phyloP scores from a whole-genome alignment of 768 basidiomycete genomes.

The Lactifluus echinatus region DNA sequence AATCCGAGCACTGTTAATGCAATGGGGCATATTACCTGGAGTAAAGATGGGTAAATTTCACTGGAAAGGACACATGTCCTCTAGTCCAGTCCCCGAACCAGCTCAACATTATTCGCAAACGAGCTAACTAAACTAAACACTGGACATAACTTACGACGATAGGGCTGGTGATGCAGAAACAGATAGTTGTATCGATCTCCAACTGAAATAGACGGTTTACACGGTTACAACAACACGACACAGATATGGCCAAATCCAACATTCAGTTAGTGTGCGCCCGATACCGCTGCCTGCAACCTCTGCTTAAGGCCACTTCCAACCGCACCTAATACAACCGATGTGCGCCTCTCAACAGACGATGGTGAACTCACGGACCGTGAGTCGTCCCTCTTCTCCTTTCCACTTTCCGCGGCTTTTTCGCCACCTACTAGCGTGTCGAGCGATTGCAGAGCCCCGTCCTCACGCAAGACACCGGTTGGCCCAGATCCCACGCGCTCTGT shows the following conservation, averaged over 20 bases:
- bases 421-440: not conserved
- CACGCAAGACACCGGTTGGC: constrained; percentile 24
- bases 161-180: too few species aligned
- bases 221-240: not conserved
- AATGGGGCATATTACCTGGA: too few species aligned
- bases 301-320: constrained; percentile 14
- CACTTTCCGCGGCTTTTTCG: not conserved
- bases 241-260: not conserved
- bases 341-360: not conserved
- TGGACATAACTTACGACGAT: too few species aligned
- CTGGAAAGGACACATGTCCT: too few species aligned
- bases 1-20: too few species aligned
- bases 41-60: too few species aligned
- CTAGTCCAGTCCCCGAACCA: too few species aligned
- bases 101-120: too few species aligned
- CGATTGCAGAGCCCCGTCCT: constrained; percentile 11
- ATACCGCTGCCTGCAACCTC: constrained; percentile 13
- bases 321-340: not conserved
- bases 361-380: not conserved
- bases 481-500: constrained; percentile 44
- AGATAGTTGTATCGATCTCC: too few species aligned
- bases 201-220: too few species aligned
- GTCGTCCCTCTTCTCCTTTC: not conserved
- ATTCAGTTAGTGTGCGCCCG: constrained; percentile 1
- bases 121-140: too few species aligned